phyloP scores from a whole-genome alignment of 106 monocot species.

The Acanthochlamys bracteata region DNA sequence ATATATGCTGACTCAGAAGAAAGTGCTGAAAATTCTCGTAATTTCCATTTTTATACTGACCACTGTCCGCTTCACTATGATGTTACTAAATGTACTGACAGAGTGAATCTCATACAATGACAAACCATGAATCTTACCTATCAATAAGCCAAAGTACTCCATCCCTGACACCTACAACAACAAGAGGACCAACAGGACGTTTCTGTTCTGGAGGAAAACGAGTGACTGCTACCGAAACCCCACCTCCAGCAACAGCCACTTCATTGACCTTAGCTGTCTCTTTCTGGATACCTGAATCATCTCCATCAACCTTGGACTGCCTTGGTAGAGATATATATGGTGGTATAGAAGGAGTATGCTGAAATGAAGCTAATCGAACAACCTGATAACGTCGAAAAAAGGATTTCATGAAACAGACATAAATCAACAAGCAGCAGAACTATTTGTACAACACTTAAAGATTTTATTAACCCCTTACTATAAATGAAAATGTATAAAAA shows the following conservation, averaged over 20 bases:
- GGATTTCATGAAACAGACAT: too few species aligned
- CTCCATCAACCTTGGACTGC: conserved; percentile 70
- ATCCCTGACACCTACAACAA: conserved; percentile 91
- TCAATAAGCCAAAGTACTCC: conserved; percentile 98
- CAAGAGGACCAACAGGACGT: conserved; percentile 88
- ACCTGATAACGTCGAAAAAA: conserved; percentile 30
- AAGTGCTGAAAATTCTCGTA: too few species aligned
- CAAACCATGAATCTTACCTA: conserved; percentile 35
- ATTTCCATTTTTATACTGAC: too few species aligned
- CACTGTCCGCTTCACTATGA: background rate
- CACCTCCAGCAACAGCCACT: conserved; percentile 98
- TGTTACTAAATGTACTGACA: too few species aligned
- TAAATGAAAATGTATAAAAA: too few species aligned
- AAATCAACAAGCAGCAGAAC: too few species aligned
- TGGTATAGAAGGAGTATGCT: conserved; percentile 91
- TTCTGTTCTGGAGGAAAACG: conserved; percentile 95
- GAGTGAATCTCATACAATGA: too few species aligned
- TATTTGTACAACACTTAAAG: too few species aligned
- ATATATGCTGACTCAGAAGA: too few species aligned
- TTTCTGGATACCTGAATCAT: conserved; percentile 33
- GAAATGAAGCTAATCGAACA: conserved; percentile 94
- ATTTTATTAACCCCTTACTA: too few species aligned
- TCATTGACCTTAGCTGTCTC: conserved; percentile 76
- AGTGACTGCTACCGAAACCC: conserved; percentile 90
- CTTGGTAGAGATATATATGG: conserved; percentile 86